Conservation (phyloP, 2,329 filamentous ascomycete genomes). For the Plectosphaerella cucumerina region DNA sequence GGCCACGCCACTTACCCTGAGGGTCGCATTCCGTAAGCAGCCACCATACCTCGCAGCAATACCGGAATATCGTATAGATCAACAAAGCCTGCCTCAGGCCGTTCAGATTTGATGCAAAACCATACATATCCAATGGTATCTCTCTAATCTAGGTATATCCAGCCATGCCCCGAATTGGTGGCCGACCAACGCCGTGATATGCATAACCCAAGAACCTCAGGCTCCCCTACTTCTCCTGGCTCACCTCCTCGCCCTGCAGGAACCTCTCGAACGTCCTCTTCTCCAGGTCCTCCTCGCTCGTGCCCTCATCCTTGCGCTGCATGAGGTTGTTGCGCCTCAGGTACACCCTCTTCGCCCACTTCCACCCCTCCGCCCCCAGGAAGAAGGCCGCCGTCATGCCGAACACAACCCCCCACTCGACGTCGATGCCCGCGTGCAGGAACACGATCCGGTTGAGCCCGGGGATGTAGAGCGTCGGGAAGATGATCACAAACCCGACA, state of each 20-base stretch:
- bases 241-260: not conserved
- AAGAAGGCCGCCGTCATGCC: constrained; percentile 50
- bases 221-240: not conserved
- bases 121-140: not conserved
- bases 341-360: constrained; percentile 59
- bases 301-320: not conserved
- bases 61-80: too few species aligned
- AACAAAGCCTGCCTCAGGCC: too few species aligned
- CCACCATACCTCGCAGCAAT: too few species aligned
- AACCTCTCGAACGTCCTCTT: constrained; percentile 1
- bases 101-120: too few species aligned
- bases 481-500: constrained; percentile 50
- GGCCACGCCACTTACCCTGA: too few species aligned
- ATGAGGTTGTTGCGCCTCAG: constrained; percentile 28
- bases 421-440: constrained; percentile 59
- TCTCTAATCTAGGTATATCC: not conserved
- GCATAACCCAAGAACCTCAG: too few species aligned
- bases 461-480: constrained; percentile 64
- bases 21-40: too few species aligned
- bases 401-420: constrained; percentile 69
- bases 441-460: constrained; percentile 62
- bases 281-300: constrained; percentile 2
- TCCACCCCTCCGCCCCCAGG: constrained; percentile 60
- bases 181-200: too few species aligned
- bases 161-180: too few species aligned